Evolutionary conservation across 2,329 filamentous ascomycete species (phyloP).

Genomic region (Epichloe scottii): DNA sequence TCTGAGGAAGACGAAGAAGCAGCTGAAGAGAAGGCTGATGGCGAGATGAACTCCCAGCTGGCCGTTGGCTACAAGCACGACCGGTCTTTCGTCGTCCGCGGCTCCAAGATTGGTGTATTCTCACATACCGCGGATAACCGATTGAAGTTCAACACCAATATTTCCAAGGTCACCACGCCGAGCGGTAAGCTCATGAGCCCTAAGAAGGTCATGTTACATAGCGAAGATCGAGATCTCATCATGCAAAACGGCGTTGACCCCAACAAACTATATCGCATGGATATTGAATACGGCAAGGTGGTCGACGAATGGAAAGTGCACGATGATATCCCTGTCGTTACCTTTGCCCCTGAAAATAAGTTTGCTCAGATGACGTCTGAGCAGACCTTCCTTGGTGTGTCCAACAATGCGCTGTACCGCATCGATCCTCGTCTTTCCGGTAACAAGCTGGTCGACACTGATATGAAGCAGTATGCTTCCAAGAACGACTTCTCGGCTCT

Average conservation of each 20-base stretch:
- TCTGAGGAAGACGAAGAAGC: conserved; percentile 56
- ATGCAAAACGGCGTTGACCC: conserved; percentile 73
- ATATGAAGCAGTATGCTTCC: conserved; percentile 90
- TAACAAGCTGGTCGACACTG: conserved; percentile 81
- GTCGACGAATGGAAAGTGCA: conserved; percentile 98
- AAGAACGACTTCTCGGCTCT: conserved; percentile 96
- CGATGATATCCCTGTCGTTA: conserved; percentile 85
- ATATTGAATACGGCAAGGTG: conserved; percentile 93
- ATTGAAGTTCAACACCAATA: conserved; percentile 91
- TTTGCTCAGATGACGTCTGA: conserved; percentile 95
- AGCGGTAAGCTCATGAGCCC: conserved; percentile 80
- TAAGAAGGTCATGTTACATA: conserved; percentile 93
- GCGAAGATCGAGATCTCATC: conserved; percentile 80
- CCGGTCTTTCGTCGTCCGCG: conserved; percentile 89
- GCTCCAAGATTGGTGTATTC: conserved; percentile 97
- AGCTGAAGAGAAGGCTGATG: conserved; percentile 61
- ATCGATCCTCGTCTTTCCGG: conserved; percentile 84
- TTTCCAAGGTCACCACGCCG: conserved; percentile 87
- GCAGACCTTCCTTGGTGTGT: conserved; percentile 89
- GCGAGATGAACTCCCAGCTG: conserved; percentile 82
- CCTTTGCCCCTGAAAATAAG: conserved; percentile 92
- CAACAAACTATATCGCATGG: conserved; percentile 92
- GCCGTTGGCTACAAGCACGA: conserved; percentile 97
- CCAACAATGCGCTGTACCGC: conserved; percentile 83
- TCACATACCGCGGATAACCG: conserved; percentile 90